Conservation (phyloP, 2,329 filamentous ascomycete species). For the Fusarium stilboides region DNA sequence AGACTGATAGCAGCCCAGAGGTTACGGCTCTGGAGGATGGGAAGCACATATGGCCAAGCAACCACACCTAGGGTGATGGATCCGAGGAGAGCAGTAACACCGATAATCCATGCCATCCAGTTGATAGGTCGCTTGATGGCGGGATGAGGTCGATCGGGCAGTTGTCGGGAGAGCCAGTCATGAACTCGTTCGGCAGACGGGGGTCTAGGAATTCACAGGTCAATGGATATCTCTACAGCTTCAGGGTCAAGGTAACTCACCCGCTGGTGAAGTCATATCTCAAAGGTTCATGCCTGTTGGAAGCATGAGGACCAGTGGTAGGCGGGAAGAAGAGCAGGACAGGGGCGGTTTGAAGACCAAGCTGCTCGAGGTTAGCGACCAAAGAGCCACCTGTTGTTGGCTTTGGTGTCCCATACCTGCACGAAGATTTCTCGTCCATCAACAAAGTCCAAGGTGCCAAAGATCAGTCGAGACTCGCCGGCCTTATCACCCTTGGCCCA, state of each 20-base stretch:
- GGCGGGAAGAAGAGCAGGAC: conserved; percentile 90
- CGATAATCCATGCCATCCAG: conserved; percentile 80
- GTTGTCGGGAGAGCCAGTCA: conserved; percentile 82
- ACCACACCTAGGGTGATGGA: conserved; percentile 77
- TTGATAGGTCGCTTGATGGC: conserved; percentile 88
- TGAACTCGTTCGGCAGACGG: conserved; percentile 84
- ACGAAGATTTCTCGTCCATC: conserved; percentile 90
- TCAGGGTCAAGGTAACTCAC: conserved; percentile 63
- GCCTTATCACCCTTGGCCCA: conserved; percentile 89
- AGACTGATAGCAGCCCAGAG: conserved; percentile 93
- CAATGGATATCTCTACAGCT: neutral
- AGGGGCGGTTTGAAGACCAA: conserved; percentile 94
- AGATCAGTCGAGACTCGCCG: conserved; percentile 80
- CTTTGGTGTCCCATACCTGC: conserved; percentile 69
- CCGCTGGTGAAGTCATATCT: conserved; percentile 89
- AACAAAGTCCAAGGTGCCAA: conserved; percentile 88
- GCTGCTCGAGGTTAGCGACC: conserved; percentile 64
- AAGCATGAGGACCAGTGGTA: conserved; percentile 85
- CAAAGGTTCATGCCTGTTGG: conserved; percentile 75
- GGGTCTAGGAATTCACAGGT: conserved; percentile 64
- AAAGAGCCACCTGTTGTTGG: neutral
- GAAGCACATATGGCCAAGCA: conserved; percentile 83
- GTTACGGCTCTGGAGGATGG: conserved; percentile 89
- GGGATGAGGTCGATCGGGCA: conserved; percentile 84
- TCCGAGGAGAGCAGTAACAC: conserved; percentile 79